Base-by-base conservation (phyloP, 2,329 filamentous ascomycete species). In the Phoma herbarum region DNA sequence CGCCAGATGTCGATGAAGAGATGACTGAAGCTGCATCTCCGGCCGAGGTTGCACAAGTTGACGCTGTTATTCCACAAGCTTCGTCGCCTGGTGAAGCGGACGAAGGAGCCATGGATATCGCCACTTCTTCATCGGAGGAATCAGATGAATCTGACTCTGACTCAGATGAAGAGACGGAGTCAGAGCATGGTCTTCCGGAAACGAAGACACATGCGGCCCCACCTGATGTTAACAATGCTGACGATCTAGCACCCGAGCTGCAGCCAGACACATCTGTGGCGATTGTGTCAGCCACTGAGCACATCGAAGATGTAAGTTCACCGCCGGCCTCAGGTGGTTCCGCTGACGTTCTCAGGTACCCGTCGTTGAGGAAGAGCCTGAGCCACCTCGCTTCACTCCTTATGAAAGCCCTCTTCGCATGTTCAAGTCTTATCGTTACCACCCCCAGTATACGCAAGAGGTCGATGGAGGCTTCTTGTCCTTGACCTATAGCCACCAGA, bases 401-500 rank as follows among this genome's bases (percentile, higher is more conserved):
- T 99, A 99, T 78, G 84, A 90, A 72, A 96, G 92, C 72, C 91
- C 93, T 29, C 82, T 99, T 60, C 87, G 86, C 66, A 85, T 86
- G 67, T 97, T 98, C 77, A 92, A 88, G 75, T 90, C 91, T 35
- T 99, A 91, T 79, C 92, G 94, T 67, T 97, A 94, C 75, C 93
- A 98, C 74, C 91, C 92, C 29, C 82, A 86, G 50, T 98, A 88
- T 78, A 81, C 83, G 64, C 77, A 89, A 48, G 81, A 86, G 56
- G 88, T 97, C 57, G 75, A 86, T 55, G 90, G 89, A 62, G 94
- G 94, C 42, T 89, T 93, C 73, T 89, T 90, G 73, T 98, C 95
- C 64, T 84, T 96, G 81, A 98, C 93, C 42, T 98, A 94, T 80
- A 97, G 92, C 80, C 91, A 96, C 78, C 89, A 88, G 67, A 96